Base-by-base conservation (phyloP, 78 protist genomes). In the Tieghemostelium lacteum region DNA sequence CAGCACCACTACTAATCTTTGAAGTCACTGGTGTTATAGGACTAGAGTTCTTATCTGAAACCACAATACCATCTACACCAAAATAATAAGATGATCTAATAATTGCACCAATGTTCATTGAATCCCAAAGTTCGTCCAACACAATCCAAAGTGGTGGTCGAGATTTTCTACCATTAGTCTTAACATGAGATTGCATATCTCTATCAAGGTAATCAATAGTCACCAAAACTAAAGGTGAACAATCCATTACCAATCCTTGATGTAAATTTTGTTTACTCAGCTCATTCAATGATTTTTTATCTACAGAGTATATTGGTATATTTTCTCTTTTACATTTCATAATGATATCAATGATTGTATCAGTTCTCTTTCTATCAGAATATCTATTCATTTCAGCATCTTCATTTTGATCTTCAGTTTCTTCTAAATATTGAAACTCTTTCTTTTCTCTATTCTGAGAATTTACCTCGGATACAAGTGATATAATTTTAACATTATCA, bases 71-170 rank as follows among this genome's bases (percentile, higher is more conserved):
- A 65, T 63, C 75, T 0, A 66, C 72, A 54, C 74, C 67, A 52
- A 88, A 88, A 70, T 33, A 88, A 28, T 64, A 29, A 62, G 72
- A 40, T 2, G 80, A 19, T 55, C 93, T 42, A 19, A 88, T 28
- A 12, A 88, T 88, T 19, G 93, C 76, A 54, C 93, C 93, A 1
- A 75, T 57, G 29, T 88, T 88, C 50, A 70, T 66, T 54, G 93
- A 87, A 49, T 88, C 93, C 87, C 87, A 77, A 28, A 88, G 16
- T 39, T 88, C 93, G 26, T 88, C 93, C 40, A 88, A 37, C 17
- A 80, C 86, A 24, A 88, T 14, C 71, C 67, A 40, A 8, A 88
- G 65, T 33, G 85, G 78, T 37, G 57, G 54, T 52, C 57, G 29
- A n/a, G n/a, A n/a, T 20, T 88, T 64, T 2, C 0, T 66, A 2